Evolutionary conservation across 805 yeast genomes (phyloP), one percentile per base, ranked within the genome.

Genomic region (Lachancea fermentati): DNA sequence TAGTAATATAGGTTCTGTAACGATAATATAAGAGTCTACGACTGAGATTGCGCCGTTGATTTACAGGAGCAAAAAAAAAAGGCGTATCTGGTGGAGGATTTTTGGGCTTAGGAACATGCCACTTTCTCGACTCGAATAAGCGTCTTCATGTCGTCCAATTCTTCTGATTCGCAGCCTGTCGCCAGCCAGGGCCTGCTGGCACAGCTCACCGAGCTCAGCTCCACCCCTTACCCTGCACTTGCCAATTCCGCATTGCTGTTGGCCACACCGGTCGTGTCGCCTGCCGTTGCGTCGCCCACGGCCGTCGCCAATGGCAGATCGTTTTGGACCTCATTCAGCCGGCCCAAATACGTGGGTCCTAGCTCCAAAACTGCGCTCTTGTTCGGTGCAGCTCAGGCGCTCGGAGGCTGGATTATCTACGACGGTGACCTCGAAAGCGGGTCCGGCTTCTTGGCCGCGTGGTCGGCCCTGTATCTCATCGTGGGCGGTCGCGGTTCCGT

Each of bases 371-470:
- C 60, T 29, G 75, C 80, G 28, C 54, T 73, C 18, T 52, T 79
- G 8, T 84, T 84, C 57, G 83, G 86, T 4, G 63, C 73, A 1
- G 78, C 84, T 29, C 65, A 75, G 42, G 78, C 78, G 1, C 58
- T 81, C 14, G 91, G 91, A 18, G 79, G 85, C 3, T 82, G 76
- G 67, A 81, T 88, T 68, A 73, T 82, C 30, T 69, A 70, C 47
- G 96, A 88, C 55, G 81, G 85, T 12, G 96, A 87, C 53, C 62
- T 77, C 15, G 72, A 73, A 34, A 79, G 84, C 61, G 96, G 95
- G 3, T 72, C 91, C 1, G 96, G 95, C 0, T 82, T 88, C 54
- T 67, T 74, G 5, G 69, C 76, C 51, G 94, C 93, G 2, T 89
- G 96, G 96, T 76, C 85, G 5, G 59, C 83, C 5, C 61, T 88